These are phyloP conservation scores for Citrullus mucosospermus DNA, from an alignment of 306 rosid species.

Conservation along the genomic window DNA sequence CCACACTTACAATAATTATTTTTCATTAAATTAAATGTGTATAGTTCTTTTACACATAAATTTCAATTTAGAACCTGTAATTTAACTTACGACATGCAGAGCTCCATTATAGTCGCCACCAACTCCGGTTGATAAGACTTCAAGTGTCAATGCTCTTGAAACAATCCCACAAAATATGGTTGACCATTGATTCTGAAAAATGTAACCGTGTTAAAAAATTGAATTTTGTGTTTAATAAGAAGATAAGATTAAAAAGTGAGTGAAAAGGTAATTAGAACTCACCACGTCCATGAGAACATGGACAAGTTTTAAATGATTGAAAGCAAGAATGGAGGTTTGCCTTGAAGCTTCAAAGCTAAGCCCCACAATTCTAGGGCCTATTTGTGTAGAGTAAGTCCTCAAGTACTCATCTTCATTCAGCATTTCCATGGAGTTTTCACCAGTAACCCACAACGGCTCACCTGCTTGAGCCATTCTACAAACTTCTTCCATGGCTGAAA, in stretches of 20 bases:
- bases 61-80: no score
- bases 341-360: slow-evolving; percentile 47
- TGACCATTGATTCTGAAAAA: slow-evolving; percentile 55
- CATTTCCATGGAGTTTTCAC: slow-evolving; percentile 5
- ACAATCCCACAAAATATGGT: slow-evolving; percentile 45
- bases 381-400: slow-evolving; percentile 19
- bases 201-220: background rate
- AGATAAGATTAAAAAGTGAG: background rate
- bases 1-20: no score
- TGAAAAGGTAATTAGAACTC: background rate
- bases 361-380: slow-evolving; percentile 1
- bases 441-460: slow-evolving; percentile 45
- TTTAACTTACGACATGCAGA: slow-evolving; percentile 40
- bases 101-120: slow-evolving; percentile 57
- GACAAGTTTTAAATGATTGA: slow-evolving; percentile 44
- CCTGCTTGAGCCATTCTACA: slow-evolving; percentile 34
- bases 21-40: no score
- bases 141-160: slow-evolving; percentile 48
- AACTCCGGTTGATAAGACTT: slow-evolving; percentile 53
- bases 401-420: slow-evolving; percentile 38
- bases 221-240: no score
- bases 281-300: slow-evolving; percentile 83
- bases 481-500: slow-evolving; percentile 43
- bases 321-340: slow-evolving; percentile 33
- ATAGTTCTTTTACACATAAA: no score